Conservation (phyloP, 805 yeast species). For the Suhomyces tanzawaensis region DNA sequence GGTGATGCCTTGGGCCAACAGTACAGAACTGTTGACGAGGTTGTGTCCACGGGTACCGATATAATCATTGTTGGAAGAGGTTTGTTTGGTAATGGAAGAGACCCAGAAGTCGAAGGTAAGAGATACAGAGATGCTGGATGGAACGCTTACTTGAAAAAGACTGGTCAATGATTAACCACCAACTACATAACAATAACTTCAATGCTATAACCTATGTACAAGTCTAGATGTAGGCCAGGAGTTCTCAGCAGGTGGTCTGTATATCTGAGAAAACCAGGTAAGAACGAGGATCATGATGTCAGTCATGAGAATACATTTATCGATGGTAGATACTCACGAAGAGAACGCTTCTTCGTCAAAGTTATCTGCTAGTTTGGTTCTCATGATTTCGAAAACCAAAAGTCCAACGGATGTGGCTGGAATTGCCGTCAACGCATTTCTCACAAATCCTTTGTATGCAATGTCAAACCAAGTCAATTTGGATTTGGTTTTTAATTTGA, state of each 20-base stretch:
- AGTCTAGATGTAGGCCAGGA: too few relatives aligned
- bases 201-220: background rate
- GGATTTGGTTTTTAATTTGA: conserved; percentile 53
- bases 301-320: too few relatives aligned
- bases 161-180: background rate
- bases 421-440: conserved; percentile 69
- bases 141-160: conserved; percentile 70
- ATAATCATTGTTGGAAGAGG: conserved; percentile 99
- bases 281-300: too few relatives aligned
- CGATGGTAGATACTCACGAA: too few relatives aligned
- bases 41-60: conserved; percentile 82
- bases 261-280: too few relatives aligned
- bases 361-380: conserved; percentile 43
- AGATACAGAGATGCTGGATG: conserved; percentile 94
- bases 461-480: conserved; percentile 58
- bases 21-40: conserved; percentile 88
- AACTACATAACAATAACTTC: background rate
- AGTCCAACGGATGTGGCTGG: conserved; percentile 91
- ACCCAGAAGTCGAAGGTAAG: conserved; percentile 81
- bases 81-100: conserved; percentile 89
- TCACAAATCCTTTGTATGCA: conserved; percentile 74
- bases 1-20: conserved; percentile 97
- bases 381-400: conserved; percentile 77
- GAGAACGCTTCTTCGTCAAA: conserved; percentile 21
- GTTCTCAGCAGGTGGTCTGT: too few relatives aligned